phyloP scores from a whole-genome alignment of 73 alveolate species.

The Vitrella brassicaformis region DNA sequence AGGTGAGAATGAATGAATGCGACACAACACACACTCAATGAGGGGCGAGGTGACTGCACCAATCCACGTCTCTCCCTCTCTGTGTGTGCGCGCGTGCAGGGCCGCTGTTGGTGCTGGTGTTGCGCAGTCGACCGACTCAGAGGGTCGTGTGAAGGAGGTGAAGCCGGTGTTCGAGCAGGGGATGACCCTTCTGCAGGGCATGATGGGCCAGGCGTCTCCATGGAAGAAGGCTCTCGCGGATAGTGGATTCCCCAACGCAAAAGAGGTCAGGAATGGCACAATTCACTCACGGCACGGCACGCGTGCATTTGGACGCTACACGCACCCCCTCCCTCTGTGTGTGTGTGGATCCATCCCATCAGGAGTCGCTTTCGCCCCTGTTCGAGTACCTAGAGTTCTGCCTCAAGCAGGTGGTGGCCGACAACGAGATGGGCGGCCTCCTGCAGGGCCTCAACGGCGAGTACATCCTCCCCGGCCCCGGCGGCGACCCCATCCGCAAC shows the following conservation, averaged over 20 bases:
- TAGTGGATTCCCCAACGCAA: neutral
- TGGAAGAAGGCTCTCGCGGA: slow-evolving; percentile 13
- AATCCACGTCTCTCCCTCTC: too few relatives aligned
- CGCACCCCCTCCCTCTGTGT: neutral
- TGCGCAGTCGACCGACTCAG: slow-evolving; percentile 26
- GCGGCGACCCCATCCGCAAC: slow-evolving; percentile 41
- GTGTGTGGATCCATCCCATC: neutral
- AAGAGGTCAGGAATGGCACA: neutral
- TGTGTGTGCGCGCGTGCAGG: slow-evolving; percentile 29
- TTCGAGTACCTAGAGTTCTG: slow-evolving; percentile 22
- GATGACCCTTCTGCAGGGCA: neutral
- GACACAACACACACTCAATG: too few relatives aligned
- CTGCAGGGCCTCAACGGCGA: slow-evolving; percentile 19
- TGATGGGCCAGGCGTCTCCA: neutral
- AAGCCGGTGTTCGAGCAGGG: slow-evolving; percentile 6
- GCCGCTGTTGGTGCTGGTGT: slow-evolving; percentile 33
- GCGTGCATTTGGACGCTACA: too few relatives aligned
- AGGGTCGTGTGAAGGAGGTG: slow-evolving; percentile 24
- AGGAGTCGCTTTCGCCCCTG: neutral
- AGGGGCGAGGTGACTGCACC: too few relatives aligned
- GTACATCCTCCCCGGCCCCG: slow-evolving; percentile 36
- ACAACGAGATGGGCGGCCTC: slow-evolving; percentile 25
- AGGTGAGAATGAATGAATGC: too few relatives aligned
- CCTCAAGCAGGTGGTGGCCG: slow-evolving; percentile 22
- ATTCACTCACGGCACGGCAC: too few relatives aligned